Base-by-base conservation (phyloP, 495 filamentous ascomycete species). In the Hypoxylon fuscum region DNA sequence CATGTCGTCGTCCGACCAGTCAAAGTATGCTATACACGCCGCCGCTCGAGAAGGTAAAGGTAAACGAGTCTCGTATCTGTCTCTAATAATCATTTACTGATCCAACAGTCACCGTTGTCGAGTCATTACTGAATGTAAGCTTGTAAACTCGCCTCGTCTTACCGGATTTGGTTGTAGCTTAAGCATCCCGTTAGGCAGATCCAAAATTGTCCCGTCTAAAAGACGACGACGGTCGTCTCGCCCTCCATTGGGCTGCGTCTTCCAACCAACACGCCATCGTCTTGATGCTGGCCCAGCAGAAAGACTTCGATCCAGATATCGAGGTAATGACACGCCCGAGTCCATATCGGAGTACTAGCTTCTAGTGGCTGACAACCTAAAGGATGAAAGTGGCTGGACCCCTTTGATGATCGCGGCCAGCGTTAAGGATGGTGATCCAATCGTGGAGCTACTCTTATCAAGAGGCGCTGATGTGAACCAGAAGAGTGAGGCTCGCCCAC, bases 161-260 rank as follows among this genome's bases (percentile, higher is more conserved):
- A 31, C n/a, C 14, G 21, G 3, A 7, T 18, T 52, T 34, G 34
- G 2, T 11, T 12, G 9, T 62, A 8, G 55, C 68, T 68, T 41
- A 68, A 59, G 22, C n/a, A 21, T 45, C 40, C 27, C 53, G 48
- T 62, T 58, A 96, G 87, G 88, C 88, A 66, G 93, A 96, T 66
- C 88, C 91, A 0, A 92, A 90, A 64, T 83, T 93, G 35, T 88
- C 90, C 11, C 79, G 77, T 29, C 79, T 78, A 43, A 89, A 87
- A 72, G 95, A 99, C 67, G 87, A 90, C 45, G 95, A 99, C 72
- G 92, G 92, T 45, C 90, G 95, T 45, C 84, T 97, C 18, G 90
- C 96, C 0, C 87, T 98, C 47, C 96, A 99, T 76, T 99, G 96
- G 96, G 95, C 95, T 1, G 85, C 86, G 11, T 95, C 93, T 38